phyloP scores from a whole-genome alignment of 192 early-diverging fungal genomes.

The Mortierella antarctica region DNA sequence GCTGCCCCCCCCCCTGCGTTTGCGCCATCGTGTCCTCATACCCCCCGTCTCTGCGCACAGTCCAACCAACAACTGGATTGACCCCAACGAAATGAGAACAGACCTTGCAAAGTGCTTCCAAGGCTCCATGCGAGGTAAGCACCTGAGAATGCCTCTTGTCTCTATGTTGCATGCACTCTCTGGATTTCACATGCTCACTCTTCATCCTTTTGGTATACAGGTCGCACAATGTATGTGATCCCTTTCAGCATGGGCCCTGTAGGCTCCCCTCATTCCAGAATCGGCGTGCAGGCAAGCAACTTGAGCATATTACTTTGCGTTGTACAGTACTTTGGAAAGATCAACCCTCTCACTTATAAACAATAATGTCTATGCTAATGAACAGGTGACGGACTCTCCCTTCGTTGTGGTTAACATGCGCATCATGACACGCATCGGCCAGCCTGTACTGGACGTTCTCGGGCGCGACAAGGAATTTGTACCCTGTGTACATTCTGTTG shows the following conservation, averaged over 20 bases:
- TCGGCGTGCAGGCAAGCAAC: slow-evolving; percentile 39
- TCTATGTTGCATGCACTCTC: neutral
- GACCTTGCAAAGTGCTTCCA: slow-evolving; percentile 44
- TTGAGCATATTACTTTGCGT: neutral
- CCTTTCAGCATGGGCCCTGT: slow-evolving; percentile 50
- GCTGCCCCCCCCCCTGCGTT: neutral
- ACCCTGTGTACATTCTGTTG: slow-evolving; percentile 53
- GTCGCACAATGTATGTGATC: slow-evolving; percentile 51
- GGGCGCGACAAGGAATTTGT: slow-evolving; percentile 49
- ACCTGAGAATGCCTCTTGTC: neutral
- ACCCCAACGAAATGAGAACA: slow-evolving; percentile 30
- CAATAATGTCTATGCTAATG: neutral
- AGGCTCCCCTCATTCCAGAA: slow-evolving; percentile 39
- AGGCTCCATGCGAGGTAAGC: slow-evolving; percentile 48
- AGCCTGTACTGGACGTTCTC: slow-evolving; percentile 43
- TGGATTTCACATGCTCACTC: neutral
- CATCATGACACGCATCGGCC: slow-evolving; percentile 49
- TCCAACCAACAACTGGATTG: slow-evolving; percentile 52
- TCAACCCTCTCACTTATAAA: neutral
- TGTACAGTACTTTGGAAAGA: neutral
- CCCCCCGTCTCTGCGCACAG: neutral
- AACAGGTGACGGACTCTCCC: slow-evolving; percentile 44
- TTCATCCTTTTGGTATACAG: neutral
- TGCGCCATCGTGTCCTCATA: too few species aligned
- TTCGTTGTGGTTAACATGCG: slow-evolving; percentile 52